Conservation (phyloP, 805 yeast genomes). For the Schwanniomyces occidentalis region DNA sequence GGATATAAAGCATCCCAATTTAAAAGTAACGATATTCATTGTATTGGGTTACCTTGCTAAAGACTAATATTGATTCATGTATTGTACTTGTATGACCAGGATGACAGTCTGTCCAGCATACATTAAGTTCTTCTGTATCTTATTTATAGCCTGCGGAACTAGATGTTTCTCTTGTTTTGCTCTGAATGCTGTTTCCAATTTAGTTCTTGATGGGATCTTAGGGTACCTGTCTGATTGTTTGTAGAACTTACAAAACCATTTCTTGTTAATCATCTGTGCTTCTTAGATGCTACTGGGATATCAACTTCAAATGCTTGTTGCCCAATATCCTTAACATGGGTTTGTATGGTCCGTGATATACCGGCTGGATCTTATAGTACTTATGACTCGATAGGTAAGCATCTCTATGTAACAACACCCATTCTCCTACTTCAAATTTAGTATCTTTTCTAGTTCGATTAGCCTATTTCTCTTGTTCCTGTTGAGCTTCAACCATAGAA, state of each 20-base stretch:
- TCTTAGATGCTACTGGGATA: background rate
- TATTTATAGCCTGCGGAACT: background rate
- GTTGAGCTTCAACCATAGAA: constrained; percentile 1
- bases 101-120: background rate
- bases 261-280: background rate
- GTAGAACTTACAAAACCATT: background rate
- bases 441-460: background rate
- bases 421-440: background rate
- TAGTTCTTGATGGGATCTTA: background rate
- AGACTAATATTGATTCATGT: too few relatives aligned
- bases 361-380: background rate
- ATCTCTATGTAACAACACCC: too few relatives aligned
- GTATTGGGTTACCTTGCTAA: too few relatives aligned
- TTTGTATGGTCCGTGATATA: background rate
- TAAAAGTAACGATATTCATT: too few relatives aligned
- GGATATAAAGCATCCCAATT: too few relatives aligned
- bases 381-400: too few relatives aligned
- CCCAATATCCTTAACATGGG: background rate
- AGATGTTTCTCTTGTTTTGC: background rate
- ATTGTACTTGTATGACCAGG: background rate
- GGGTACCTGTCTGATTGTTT: background rate
- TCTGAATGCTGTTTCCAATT: background rate
- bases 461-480: constrained; percentile 1
- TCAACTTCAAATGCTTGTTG: background rate
- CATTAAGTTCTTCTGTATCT: background rate